These are phyloP conservation scores for Xylaria arbuscula DNA, from an alignment of 2,329 filamentous ascomycete species.

Conservation along the genomic window DNA sequence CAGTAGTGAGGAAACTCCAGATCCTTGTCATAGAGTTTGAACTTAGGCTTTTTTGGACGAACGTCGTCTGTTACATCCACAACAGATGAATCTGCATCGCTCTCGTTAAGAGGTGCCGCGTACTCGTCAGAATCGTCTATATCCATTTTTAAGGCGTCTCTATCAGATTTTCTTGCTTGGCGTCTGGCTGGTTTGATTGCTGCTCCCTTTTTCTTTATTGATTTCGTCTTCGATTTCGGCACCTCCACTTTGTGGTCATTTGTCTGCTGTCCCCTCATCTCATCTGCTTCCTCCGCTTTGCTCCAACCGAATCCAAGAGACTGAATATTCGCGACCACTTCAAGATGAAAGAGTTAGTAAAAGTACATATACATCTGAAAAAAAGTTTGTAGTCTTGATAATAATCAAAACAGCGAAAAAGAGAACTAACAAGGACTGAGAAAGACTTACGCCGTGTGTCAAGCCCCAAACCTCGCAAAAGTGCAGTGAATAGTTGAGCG, in stretches of 20 bases:
- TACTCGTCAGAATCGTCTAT: constrained; percentile 60
- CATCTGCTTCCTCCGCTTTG: constrained; percentile 81
- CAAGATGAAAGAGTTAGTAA: constrained; percentile 15
- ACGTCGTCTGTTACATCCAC: constrained; percentile 64
- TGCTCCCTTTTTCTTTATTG: constrained; percentile 37
- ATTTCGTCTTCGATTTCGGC: constrained; percentile 54
- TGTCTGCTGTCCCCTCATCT: constrained; percentile 54
- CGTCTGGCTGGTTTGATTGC: constrained; percentile 42
- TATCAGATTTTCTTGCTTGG: constrained; percentile 44
- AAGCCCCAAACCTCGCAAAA: constrained; percentile 82
- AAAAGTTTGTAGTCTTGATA: too few relatives aligned
- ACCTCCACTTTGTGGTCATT: constrained; percentile 35
- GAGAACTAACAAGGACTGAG: not conserved
- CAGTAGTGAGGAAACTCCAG: constrained; percentile 90
- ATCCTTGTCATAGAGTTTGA: constrained; percentile 75
- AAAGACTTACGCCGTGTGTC: constrained; percentile 70
- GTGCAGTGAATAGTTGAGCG: constrained; percentile 87
- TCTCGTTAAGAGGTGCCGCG: constrained; percentile 62
- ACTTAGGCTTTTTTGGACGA: constrained; percentile 54
- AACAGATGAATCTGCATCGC: constrained; percentile 70
- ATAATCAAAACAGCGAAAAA: not conserved
- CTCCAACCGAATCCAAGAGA: constrained; percentile 91
- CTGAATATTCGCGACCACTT: constrained; percentile 83
- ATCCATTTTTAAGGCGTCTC: constrained; percentile 45
- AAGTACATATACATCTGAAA: not conserved